Conservation (phyloP, 805 yeast species). For the Yamadazyma akitaensis region DNA sequence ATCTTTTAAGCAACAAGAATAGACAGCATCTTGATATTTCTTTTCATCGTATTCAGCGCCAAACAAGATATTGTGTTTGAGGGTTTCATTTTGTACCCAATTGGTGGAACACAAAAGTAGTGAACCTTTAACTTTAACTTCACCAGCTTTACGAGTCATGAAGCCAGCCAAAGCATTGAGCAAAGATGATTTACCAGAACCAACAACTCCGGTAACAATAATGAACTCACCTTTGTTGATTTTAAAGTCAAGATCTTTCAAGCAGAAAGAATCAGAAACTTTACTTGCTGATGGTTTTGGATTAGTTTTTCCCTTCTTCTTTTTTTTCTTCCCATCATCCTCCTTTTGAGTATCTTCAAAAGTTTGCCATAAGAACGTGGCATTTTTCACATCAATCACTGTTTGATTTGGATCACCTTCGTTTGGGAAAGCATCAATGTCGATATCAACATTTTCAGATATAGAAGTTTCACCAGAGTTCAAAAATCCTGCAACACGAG, state of each 20-base stretch:
- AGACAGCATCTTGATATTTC: conserved; percentile 21
- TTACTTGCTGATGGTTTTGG: neutral
- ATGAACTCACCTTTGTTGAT: conserved; percentile 31
- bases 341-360: conserved; percentile 17
- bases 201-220: conserved; percentile 35
- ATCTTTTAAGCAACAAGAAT: conserved; percentile 26
- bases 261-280: conserved; percentile 1
- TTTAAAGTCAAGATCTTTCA: conserved; percentile 2
- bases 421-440: conserved; percentile 19
- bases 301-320: conserved; percentile 2
- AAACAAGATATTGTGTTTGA: conserved; percentile 29
- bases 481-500: conserved; percentile 53
- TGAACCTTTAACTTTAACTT: conserved; percentile 25
- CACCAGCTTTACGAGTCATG: conserved; percentile 32
- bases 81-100: conserved; percentile 35
- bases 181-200: conserved; percentile 36
- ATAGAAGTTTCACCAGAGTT: conserved; percentile 35
- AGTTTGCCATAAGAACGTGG: conserved; percentile 29
- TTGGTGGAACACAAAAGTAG: conserved; percentile 28
- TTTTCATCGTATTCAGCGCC: conserved; percentile 22
- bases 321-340: conserved; percentile 4
- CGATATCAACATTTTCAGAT: conserved; percentile 31
- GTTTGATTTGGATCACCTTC: conserved; percentile 15
- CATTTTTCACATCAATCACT: conserved; percentile 23
- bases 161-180: conserved; percentile 36